Conservation (phyloP, 495 filamentous ascomycete genomes). For the Jackrogersella multiformis region DNA sequence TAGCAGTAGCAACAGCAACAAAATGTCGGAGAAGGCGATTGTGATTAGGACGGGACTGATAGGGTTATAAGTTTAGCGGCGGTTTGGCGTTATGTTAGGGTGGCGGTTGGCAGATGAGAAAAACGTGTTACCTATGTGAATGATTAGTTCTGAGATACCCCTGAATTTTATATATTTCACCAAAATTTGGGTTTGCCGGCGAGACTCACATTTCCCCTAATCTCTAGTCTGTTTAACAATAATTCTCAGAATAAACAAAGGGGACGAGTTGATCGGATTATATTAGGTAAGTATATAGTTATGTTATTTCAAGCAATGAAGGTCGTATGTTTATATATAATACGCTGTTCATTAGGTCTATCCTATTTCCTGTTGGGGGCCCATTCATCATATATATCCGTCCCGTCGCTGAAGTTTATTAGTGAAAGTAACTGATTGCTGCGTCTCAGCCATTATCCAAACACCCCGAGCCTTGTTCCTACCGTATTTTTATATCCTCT, state of each 20-base stretch:
- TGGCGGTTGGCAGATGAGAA: background rate
- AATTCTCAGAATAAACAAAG: too few species aligned
- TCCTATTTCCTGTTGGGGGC: background rate
- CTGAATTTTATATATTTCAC: background rate
- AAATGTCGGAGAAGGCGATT: background rate
- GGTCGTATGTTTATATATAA: too few species aligned
- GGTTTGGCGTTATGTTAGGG: too few species aligned
- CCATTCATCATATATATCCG: background rate
- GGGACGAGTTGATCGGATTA: too few species aligned
- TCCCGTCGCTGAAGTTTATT: background rate
- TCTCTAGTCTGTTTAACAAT: too few species aligned
- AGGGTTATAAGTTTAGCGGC: background rate
- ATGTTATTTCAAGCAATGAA: too few species aligned
- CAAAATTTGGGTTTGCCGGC: background rate
- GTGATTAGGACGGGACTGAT: background rate
- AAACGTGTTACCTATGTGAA: too few species aligned
- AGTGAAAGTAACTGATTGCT: background rate
- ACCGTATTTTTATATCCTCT: background rate
- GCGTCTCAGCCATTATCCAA: background rate
- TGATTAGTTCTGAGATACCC: conserved; percentile 15
- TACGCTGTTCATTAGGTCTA: background rate
- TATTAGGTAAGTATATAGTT: too few species aligned
- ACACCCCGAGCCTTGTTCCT: background rate
- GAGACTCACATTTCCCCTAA: background rate
- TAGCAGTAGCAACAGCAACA: background rate